Base-by-base conservation (phyloP, 805 yeast species). In the Starmera pachycereana region DNA sequence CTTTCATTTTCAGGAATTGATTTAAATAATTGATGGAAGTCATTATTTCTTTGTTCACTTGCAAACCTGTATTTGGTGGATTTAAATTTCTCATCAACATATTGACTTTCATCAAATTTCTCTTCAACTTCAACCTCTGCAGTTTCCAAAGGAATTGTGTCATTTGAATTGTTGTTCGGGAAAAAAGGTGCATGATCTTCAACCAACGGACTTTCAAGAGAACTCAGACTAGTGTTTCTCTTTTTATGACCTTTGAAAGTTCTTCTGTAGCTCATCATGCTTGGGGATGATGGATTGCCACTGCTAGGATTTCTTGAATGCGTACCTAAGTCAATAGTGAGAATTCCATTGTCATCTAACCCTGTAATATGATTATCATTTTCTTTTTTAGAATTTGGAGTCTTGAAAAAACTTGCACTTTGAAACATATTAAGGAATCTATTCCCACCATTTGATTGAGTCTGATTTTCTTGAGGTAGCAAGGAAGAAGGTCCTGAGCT, bases 1-100 rank as follows among this genome's bases (percentile, higher is more conserved):
- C 81, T 65, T 52, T 90, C 97, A 36, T 76, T 71, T 19, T 63
- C 62, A 2, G 89, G 83, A 2, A 87, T 63, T 8, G 78, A 68
- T 41, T 76, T 69, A 65, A 90, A 92, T 3, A 81, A 49, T 32
- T 66, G 71, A 60, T 88, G 97, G 57, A 87, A 92, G 32, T 85
- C 95, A 6, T 69, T 63, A 52, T 88, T 72, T 40, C 94, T 65
- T 37, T 70, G 70, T 40, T 68, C 67, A 2, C 78, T 63, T 1
- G 96, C 87, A 53, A 69, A 83, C 39, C 78, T 66, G 52, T 75
- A 80, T 12, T 61, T 66, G 0, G 90, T 76, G 44, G 71, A 76
- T 29, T 69, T 60, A 50, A 63, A 81, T 44, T 63, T 68, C 47
- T 80, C 86, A 39, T 74, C 79, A 7, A 68, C 68, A 51, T 80